phyloP scores from a whole-genome alignment of 208 protist genomes.

The Trypanosoma cruzi region DNA sequence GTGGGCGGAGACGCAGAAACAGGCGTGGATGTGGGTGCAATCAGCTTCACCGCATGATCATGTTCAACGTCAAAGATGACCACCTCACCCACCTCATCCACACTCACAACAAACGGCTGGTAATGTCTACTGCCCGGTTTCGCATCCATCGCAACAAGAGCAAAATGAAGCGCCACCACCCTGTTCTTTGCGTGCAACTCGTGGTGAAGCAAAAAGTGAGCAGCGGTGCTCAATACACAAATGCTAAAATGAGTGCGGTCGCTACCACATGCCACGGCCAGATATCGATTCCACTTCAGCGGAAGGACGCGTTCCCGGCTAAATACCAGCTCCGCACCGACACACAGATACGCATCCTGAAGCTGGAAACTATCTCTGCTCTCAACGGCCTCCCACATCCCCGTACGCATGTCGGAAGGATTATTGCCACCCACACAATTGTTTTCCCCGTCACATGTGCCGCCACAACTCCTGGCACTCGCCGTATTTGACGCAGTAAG shows the following conservation, averaged over 20 bases:
- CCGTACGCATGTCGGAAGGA: conserved; percentile 24
- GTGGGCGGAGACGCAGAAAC: not conserved
- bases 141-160: conserved; percentile 41
- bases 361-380: conserved; percentile 37
- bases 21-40: not conserved
- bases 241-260: conserved; percentile 63
- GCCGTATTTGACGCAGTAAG: not conserved
- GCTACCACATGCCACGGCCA: conserved; percentile 52
- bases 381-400: conserved; percentile 50
- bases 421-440: not conserved
- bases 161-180: conserved; percentile 51
- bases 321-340: conserved; percentile 27
- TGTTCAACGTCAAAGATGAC: conserved; percentile 64
- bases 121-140: conserved; percentile 17
- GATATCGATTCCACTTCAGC: conserved; percentile 58
- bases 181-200: conserved; percentile 47
- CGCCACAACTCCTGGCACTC: not conserved
- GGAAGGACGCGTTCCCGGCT: conserved; percentile 1
- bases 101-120: conserved; percentile 55
- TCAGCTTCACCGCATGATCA: conserved; percentile 33
- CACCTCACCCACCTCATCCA: conserved; percentile 68
- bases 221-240: conserved; percentile 58
- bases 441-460: not conserved
- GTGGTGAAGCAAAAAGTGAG: conserved; percentile 68
- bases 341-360: conserved; percentile 58